Base-by-base conservation (phyloP, 805 yeast genomes). In the Sugiyamaella qingdaonensis region DNA sequence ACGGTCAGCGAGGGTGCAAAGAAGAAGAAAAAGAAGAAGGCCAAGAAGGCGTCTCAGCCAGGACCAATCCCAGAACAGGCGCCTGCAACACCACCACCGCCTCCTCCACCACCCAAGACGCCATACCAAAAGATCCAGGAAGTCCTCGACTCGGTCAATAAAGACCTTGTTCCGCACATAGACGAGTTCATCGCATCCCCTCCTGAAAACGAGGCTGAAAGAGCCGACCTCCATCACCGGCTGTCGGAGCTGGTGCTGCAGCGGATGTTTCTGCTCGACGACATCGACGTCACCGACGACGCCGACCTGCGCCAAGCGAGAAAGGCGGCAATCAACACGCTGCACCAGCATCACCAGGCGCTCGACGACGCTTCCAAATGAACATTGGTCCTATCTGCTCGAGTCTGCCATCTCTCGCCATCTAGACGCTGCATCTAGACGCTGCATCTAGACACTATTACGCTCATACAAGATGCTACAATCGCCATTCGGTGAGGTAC, bases 161-260 rank as follows among this genome's bases (percentile, higher is more conserved):
- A 54, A 31, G 65, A 67, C 19, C 54, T 68, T 4, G 66, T 64
- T 2, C 53, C 57, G 1, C 65, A 61, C 44, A 47, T 65, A 10
- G 58, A 51, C 8, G 35, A 54, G 36, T 52, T 54, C 39, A 56
- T 57, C 10, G 14, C 19, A 3, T 59, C 65, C 13, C 56, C 60
- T 10, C 60, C 60, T 5, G 41, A 32, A n/a, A 46, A 51, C 16
- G 61, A 64, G 1, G 52, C 55, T 1, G 61, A 57, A 24, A 55
- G 58, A 4, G 59, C 51, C 21, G 64, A 65, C 35, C 66, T 62
- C 56, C 66, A 68, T 58, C 61, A 66, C 21, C 54, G 67, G 13
- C 60, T 68, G n/a, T 55, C 62, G 21, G 73, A 69, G 58, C 46
- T 63, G 48, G 62, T 69, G 31, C 61, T 69, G 18, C 72, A 69